phyloP scores from a whole-genome alignment of 805 yeast species.

The Saccharomycopsis guyanensis region DNA sequence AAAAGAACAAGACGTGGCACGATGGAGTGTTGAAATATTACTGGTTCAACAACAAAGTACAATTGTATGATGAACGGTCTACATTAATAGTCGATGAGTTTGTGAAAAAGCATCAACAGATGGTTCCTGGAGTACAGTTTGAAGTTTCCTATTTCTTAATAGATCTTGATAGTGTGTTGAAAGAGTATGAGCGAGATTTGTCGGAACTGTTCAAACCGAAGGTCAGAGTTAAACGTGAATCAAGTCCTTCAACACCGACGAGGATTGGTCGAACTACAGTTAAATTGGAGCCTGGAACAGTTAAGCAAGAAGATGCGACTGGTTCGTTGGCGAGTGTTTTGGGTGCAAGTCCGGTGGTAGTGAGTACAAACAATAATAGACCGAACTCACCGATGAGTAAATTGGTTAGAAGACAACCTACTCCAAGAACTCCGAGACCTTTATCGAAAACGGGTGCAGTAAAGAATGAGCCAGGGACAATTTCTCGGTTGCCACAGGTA shows the following conservation, averaged over 20 bases:
- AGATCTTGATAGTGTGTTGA: conserved; percentile 29
- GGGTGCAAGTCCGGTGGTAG: not conserved
- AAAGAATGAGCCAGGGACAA: not conserved
- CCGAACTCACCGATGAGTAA: not conserved
- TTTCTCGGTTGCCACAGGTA: too few species aligned
- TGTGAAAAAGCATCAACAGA: conserved; percentile 23
- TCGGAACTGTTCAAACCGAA: conserved; percentile 22
- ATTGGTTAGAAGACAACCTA: not conserved
- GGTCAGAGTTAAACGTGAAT: not conserved
- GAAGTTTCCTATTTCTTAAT: conserved; percentile 25
- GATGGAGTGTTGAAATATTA: conserved; percentile 43
- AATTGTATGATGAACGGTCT: conserved; percentile 31
- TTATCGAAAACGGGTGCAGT: not conserved
- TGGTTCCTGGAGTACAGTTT: conserved; percentile 24
- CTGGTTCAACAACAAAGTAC: conserved; percentile 41
- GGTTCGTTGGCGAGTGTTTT: not conserved
- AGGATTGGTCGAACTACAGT: not conserved
- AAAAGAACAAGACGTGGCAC: conserved; percentile 43
- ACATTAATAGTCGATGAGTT: conserved; percentile 30
- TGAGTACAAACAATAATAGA: not conserved
- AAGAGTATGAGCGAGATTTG: conserved; percentile 33
- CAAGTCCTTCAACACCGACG: not conserved
- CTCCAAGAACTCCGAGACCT: not conserved
- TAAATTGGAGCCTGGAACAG: not conserved
- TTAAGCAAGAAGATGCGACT: not conserved